Evolutionary conservation across 345 rosid genomes (phyloP), one percentile per base, ranked within the genome.

Genomic region (Linum trigynum): DNA sequence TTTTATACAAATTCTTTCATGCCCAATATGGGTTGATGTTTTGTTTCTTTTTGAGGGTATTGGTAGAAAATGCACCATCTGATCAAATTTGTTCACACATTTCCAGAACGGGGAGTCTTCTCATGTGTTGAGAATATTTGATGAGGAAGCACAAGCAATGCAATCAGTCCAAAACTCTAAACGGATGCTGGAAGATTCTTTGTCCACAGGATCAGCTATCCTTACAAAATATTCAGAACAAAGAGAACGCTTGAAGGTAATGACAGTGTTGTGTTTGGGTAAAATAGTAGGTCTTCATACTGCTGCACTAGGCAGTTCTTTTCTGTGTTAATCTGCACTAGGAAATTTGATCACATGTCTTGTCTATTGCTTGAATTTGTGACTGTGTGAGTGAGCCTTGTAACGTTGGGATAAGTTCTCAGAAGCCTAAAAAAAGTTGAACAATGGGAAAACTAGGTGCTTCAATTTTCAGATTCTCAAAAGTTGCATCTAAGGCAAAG

Each of bases 121-220:
- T 64, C 96, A 90, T 69, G 81, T 88, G 45, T 72, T 94, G 85
- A 86, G 90, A 67, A 86, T 90, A 61, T 88, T 80, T 39, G 99
- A 94, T 4, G 99, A 90, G 3, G 96, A 94, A 76, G 86, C 95
- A 32, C 97, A 90, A 78, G 95, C 96, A 8, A 88, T 84, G 95
- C 84, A 74, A 63, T 88, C 96, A 41, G 96, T 91, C 4, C 82
- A 77, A 62, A 94, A 88, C 68, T 88, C 99, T 1, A 86, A 87
- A 38, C 79, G 89, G 66, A 85, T 90, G 95, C 69, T 90, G 15
- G 87, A 88, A 82, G 97, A 94, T 57, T 84, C 99, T 0, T 83
- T 75, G 69, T 77, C 89, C 5, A 86, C 88, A 16, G 99, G 96
- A 55, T 77, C 88, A 23, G 92, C 96, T 17, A 86, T 90, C 53